These are phyloP conservation scores for Cadophora sp. DNA, from an alignment of 2,329 filamentous ascomycete genomes.

Conservation along the genomic window DNA sequence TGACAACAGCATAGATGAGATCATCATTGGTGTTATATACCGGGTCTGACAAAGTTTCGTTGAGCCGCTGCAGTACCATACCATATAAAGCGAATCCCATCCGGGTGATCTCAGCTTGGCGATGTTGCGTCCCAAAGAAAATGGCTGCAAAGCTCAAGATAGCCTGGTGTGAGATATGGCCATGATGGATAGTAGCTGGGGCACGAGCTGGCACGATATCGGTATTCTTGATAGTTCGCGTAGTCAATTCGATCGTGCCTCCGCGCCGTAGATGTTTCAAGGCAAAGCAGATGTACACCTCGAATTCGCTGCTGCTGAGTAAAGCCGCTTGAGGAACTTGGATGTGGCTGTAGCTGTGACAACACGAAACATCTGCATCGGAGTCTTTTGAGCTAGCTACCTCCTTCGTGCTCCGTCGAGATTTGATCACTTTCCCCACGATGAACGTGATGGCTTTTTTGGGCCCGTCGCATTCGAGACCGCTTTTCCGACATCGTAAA, in stretches of 20 bases:
- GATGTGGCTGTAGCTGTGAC: background rate
- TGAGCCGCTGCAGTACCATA: conserved; percentile 40
- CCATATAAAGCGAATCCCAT: conserved; percentile 40
- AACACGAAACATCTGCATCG: background rate
- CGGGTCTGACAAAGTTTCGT: conserved; percentile 38
- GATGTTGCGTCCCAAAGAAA: conserved; percentile 41
- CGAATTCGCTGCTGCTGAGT: conserved; percentile 33
- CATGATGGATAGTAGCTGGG: conserved; percentile 22
- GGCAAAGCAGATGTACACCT: conserved; percentile 42
- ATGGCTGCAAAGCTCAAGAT: conserved; percentile 42
- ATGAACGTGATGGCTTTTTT: conserved; percentile 39
- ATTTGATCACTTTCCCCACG: conserved; percentile 41
- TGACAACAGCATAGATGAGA: conserved; percentile 40
- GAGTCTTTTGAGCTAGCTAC: background rate
- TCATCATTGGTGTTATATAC: conserved; percentile 40
- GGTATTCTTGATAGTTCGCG: conserved; percentile 33
- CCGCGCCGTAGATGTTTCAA: conserved; percentile 37
- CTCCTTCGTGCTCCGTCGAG: conserved; percentile 34
- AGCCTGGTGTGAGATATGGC: conserved; percentile 35
- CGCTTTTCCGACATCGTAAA: conserved; percentile 39
- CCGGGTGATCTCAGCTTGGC: conserved; percentile 22
- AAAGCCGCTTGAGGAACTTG: conserved; percentile 9
- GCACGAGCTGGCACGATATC: conserved; percentile 33
- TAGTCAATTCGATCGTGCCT: conserved; percentile 38
- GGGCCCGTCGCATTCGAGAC: conserved; percentile 41